Conservation (phyloP, 805 yeast species). For the Vanderwaltozyma yarrowii region DNA sequence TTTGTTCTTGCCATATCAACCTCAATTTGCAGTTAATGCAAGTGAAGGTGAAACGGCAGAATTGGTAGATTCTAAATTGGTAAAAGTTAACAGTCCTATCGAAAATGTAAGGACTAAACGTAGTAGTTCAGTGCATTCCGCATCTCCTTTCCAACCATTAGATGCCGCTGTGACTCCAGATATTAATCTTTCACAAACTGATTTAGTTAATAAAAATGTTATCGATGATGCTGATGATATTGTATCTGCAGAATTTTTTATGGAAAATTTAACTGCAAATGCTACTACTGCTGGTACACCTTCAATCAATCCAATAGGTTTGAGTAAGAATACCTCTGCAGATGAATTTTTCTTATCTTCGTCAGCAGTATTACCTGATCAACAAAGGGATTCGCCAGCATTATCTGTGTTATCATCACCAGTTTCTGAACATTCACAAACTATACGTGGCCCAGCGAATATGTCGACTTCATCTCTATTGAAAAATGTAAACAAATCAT, state of each 20-base stretch:
- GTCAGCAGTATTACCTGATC: neutral
- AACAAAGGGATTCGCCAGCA: conserved; percentile 5
- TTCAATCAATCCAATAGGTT: neutral
- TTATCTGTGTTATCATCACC: conserved; percentile 10
- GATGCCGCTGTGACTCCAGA: conserved; percentile 2
- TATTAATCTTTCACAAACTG: conserved; percentile 3
- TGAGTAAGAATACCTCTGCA: conserved; percentile 30
- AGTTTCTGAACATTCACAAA: conserved; percentile 4
- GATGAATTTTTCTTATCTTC: conserved; percentile 42
- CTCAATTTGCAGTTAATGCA: conserved; percentile 38
- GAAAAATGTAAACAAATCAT: conserved; percentile 20
- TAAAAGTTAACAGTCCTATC: conserved; percentile 10
- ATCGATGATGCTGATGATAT: conserved; percentile 10
- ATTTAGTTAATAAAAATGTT: neutral
- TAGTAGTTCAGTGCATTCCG: conserved; percentile 19
- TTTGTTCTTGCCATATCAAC: conserved; percentile 66
- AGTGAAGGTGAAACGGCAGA: conserved; percentile 26
- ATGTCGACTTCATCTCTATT: conserved; percentile 20
- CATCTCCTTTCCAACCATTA: conserved; percentile 14
- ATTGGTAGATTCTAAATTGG: conserved; percentile 20
- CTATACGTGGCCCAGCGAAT: conserved; percentile 2
- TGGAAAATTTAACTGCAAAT: conserved; percentile 31
- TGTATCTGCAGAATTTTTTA: conserved; percentile 25
- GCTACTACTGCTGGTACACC: conserved; percentile 19
- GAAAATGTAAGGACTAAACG: conserved; percentile 13